phyloP scores from a whole-genome alignment of 148 eudicot species.

The Cornus suecica region DNA sequence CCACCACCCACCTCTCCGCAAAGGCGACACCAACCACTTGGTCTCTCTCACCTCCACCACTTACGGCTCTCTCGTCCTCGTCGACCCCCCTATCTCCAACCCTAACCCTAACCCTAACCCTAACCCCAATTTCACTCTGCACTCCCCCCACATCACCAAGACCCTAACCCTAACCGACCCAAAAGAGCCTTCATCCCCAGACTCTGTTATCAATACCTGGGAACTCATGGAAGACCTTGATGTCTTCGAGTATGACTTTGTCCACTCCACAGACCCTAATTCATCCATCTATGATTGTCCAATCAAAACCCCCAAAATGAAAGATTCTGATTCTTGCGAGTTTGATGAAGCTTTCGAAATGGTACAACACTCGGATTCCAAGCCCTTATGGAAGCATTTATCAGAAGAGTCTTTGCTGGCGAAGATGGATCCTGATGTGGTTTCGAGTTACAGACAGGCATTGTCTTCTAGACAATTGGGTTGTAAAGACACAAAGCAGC shows the following conservation, averaged over 20 bases:
- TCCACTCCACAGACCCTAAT: conserved; percentile 24
- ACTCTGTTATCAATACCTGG: conserved; percentile 98
- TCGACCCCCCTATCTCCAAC: conserved; percentile 34
- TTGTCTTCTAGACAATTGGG: conserved; percentile 43
- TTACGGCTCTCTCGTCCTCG: conserved; percentile 66
- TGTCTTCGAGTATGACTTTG: conserved; percentile 40
- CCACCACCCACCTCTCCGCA: conserved; percentile 71
- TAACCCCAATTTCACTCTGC: background rate
- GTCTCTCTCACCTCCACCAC: conserved; percentile 91
- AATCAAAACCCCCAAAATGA: conserved; percentile 15
- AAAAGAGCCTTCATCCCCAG: conserved; percentile 50
- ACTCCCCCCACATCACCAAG: conserved; percentile 8
- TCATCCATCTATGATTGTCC: background rate
- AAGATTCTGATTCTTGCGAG: conserved; percentile 41
- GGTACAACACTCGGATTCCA: conserved; percentile 50
- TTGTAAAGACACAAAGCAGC: conserved; percentile 11
- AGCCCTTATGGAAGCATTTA: conserved; percentile 92
- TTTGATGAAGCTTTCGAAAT: conserved; percentile 45
- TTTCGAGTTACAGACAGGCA: conserved; percentile 57
- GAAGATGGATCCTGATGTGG: conserved; percentile 73
- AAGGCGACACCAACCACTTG: conserved; percentile 80
- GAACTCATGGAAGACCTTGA: conserved; percentile 98
- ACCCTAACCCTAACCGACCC: conserved; percentile 2
- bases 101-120: conserved; percentile 13
- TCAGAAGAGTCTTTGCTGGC: conserved; percentile 85